Evolutionary conservation across 768 basidiomycete genomes (phyloP).

Genomic region (Tulasnella sp.): DNA sequence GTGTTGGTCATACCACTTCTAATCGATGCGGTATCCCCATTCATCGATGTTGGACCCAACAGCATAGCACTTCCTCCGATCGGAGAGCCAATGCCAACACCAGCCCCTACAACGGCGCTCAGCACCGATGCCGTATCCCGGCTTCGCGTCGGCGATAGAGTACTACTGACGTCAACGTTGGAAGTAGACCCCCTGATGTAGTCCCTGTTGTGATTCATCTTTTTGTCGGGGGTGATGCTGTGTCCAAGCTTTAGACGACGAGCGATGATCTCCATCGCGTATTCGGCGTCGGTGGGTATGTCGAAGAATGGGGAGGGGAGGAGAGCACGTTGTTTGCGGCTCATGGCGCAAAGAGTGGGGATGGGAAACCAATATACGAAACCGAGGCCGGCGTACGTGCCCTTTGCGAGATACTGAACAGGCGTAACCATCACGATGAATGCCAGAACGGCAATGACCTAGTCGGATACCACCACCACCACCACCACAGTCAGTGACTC

Average conservation of each 20-base stretch:
- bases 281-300: slow-evolving; percentile 56
- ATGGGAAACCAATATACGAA: slow-evolving; percentile 51
- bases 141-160: not conserved
- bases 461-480: not conserved
- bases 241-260: slow-evolving; percentile 46
- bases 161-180: not conserved
- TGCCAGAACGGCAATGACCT: slow-evolving; percentile 34
- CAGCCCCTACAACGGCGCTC: too few species aligned
- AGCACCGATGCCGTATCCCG: not conserved
- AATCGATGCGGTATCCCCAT: too few species aligned
- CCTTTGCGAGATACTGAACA: slow-evolving; percentile 39
- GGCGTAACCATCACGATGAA: slow-evolving; percentile 37
- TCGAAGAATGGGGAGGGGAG: slow-evolving; percentile 38
- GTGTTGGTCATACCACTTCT: too few species aligned
- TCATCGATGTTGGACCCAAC: too few species aligned
- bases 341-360: slow-evolving; percentile 44
- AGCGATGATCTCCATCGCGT: slow-evolving; percentile 59
- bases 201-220: not conserved
- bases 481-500: slow-evolving; percentile 15
- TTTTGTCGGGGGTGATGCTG: slow-evolving; percentile 29
- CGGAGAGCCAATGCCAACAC: too few species aligned
- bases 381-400: slow-evolving; percentile 37
- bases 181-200: not conserved
- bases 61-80: too few species aligned
- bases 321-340: slow-evolving; percentile 38